phyloP scores from a whole-genome alignment of 1,284 basidiomycete genomes.

The Microbotryum violaceum region DNA sequence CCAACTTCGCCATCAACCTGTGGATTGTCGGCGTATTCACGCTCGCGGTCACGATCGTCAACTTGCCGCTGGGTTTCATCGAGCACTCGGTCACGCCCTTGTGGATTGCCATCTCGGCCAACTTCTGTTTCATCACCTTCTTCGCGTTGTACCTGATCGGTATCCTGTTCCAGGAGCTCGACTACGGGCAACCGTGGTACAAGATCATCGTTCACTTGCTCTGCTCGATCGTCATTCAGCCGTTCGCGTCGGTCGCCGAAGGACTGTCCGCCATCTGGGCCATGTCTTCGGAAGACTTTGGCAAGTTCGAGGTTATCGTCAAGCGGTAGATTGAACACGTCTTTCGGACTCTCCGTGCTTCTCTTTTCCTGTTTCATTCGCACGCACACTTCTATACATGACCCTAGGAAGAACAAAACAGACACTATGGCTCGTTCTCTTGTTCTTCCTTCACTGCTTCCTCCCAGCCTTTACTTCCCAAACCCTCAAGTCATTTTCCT shows the following conservation, averaged over 20 bases:
- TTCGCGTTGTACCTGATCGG: constrained; percentile 40
- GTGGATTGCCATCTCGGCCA: constrained; percentile 42
- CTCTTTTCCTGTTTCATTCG: not conserved
- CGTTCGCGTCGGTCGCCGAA: constrained; percentile 42
- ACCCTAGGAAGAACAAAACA: too few relatives aligned
- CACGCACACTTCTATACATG: not conserved
- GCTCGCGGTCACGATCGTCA: constrained; percentile 43
- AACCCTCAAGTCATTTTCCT: not conserved
- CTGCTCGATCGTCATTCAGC: constrained; percentile 38
- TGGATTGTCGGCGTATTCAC: constrained; percentile 45
- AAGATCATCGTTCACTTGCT: constrained; percentile 38
- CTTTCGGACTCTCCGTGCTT: not conserved
- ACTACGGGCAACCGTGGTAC: constrained; percentile 40
- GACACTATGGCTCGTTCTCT: not conserved
- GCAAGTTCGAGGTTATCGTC: constrained; percentile 31
- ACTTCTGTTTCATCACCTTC: constrained; percentile 44
- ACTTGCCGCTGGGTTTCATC: constrained; percentile 41
- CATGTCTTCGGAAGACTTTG: constrained; percentile 38
- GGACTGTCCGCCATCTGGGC: constrained; percentile 42
- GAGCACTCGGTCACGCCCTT: constrained; percentile 39
- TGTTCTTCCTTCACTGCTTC: not conserved
- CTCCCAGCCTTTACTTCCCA: not conserved
- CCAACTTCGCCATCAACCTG: constrained; percentile 43
- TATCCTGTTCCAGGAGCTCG: constrained; percentile 38
- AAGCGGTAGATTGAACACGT: constrained; percentile 18